Conservation (phyloP, 2,329 filamentous ascomycete species). For the Fusarium cicatricum region DNA sequence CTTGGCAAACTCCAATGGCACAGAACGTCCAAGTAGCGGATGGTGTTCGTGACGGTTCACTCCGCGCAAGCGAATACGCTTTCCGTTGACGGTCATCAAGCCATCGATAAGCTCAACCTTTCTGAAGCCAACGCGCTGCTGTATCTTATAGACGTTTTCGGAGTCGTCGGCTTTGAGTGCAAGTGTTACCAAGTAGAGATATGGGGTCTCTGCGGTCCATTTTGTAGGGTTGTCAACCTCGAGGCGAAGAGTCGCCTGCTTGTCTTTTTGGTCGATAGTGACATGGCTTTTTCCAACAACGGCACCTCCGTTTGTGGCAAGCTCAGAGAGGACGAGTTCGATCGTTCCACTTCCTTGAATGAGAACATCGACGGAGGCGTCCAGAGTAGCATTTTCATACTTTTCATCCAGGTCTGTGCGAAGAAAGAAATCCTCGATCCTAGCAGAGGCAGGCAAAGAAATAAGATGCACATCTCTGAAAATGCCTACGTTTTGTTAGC, state of each 20-base stretch:
- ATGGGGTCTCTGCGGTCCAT: conserved; percentile 74
- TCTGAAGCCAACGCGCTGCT: conserved; percentile 69
- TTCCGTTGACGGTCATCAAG: conserved; percentile 71
- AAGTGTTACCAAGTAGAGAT: conserved; percentile 67
- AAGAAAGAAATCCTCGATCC: conserved; percentile 66
- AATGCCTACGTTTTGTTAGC: conserved; percentile 57
- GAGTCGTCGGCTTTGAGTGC: conserved; percentile 54
- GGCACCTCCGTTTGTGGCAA: conserved; percentile 30
- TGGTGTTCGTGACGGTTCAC: conserved; percentile 75
- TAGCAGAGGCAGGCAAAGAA: conserved; percentile 59
- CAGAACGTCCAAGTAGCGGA: conserved; percentile 67
- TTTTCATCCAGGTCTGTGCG: conserved; percentile 63
- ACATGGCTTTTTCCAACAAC: conserved; percentile 48
- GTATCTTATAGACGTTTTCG: conserved; percentile 51
- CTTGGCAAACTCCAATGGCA: conserved; percentile 68
- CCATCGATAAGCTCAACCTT: conserved; percentile 69
- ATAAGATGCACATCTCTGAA: conserved; percentile 73
- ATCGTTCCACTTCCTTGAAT: conserved; percentile 47
- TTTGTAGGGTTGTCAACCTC: conserved; percentile 63
- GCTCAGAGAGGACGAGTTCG: conserved; percentile 54
- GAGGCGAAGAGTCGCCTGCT: conserved; percentile 53
- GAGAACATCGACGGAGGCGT: conserved; percentile 56
- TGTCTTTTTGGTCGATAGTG: conserved; percentile 38
- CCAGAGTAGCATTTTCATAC: conserved; percentile 58
- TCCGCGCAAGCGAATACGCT: conserved; percentile 67